A percentile compares a stretch with the other conserved stretches of the same genome.
phyloP scores from a whole-genome alignment of 139 green algal genomes.

The Prasinococcaceae sp. region DNA sequence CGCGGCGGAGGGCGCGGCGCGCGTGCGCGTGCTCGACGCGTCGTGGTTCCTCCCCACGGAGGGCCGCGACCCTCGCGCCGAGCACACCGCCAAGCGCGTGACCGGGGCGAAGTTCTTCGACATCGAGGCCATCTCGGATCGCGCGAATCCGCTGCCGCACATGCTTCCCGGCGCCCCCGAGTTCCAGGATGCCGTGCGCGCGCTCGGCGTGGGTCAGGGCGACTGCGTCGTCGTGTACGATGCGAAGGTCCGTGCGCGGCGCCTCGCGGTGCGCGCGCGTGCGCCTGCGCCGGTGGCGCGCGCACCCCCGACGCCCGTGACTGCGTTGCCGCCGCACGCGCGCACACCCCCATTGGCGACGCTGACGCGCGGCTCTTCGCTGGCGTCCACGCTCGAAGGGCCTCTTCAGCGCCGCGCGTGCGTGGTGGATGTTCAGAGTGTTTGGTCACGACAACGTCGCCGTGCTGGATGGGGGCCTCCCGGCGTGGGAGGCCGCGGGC shows the following conservation, averaged over 20 bases:
- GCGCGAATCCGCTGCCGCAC: constrained; percentile 37
- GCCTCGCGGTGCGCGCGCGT: too few relatives aligned
- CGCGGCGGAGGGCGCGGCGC: too few relatives aligned
- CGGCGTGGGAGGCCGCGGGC: constrained; percentile 47
- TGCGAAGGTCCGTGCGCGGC: too few relatives aligned
- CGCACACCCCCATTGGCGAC: too few relatives aligned
- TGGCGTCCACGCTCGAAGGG: too few relatives aligned
- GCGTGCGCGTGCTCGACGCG: background rate
- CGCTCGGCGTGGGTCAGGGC: constrained; percentile 48
- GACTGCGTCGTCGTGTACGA: constrained; percentile 74
- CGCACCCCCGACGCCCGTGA: too few relatives aligned
- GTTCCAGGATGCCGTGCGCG: constrained; percentile 66
- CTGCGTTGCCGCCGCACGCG: too few relatives aligned
- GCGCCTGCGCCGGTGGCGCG: too few relatives aligned
- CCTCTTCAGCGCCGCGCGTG: constrained; percentile 61
- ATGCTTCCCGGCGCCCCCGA: constrained; percentile 39
- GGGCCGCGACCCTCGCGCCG: background rate
- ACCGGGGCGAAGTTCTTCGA: constrained; percentile 8
- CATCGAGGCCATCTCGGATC: constrained; percentile 19
- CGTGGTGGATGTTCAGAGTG: constrained; percentile 75
- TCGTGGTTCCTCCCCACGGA: constrained; percentile 9
- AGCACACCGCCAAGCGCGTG: background rate
- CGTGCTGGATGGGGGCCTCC: constrained; percentile 80
- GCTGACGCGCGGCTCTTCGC: too few relatives aligned
- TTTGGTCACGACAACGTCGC: constrained; percentile 70